Evolutionary conservation across 2,329 filamentous ascomycete species (phyloP).

Genomic region (Cladosporium sphaerospermum): DNA sequence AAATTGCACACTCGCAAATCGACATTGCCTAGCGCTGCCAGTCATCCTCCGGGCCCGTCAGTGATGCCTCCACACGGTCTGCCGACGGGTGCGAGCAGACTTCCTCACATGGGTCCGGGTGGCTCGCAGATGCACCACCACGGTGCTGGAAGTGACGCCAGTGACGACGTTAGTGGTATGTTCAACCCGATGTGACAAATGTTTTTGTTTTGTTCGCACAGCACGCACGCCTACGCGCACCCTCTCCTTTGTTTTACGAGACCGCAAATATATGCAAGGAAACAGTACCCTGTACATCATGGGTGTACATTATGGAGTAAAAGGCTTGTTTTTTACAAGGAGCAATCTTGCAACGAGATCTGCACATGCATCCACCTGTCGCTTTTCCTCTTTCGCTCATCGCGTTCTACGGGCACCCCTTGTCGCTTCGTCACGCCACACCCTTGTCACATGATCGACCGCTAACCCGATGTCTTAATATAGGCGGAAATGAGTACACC

Average conservation of each 20-base stretch:
- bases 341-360: conserved; percentile 2
- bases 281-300: conserved; percentile 22
- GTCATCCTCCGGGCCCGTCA: conserved; percentile 61
- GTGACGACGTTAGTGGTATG: conserved; percentile 89
- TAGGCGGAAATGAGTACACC: conserved; percentile 53
- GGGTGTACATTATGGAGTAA: neutral
- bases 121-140: conserved; percentile 58
- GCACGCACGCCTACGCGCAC: neutral
- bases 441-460: conserved; percentile 26
- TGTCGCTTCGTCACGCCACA: conserved; percentile 15
- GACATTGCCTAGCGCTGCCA: conserved; percentile 18
- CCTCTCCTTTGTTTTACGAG: conserved; percentile 16
- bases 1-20: conserved; percentile 75
- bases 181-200: conserved; percentile 81
- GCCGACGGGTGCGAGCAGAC: conserved; percentile 46
- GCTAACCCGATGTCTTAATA: conserved; percentile 38
- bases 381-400: conserved; percentile 28
- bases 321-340: conserved; percentile 23
- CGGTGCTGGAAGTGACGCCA: conserved; percentile 59
- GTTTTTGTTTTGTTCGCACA: conserved; percentile 17
- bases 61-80: conserved; percentile 61
- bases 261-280: conserved; percentile 17
- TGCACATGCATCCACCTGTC: conserved; percentile 20
- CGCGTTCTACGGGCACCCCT: conserved; percentile 18
- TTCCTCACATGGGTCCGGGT: conserved; percentile 58